phyloP scores from a whole-genome alignment of 495 filamentous ascomycete genomes.

The Echria macrotheca region DNA sequence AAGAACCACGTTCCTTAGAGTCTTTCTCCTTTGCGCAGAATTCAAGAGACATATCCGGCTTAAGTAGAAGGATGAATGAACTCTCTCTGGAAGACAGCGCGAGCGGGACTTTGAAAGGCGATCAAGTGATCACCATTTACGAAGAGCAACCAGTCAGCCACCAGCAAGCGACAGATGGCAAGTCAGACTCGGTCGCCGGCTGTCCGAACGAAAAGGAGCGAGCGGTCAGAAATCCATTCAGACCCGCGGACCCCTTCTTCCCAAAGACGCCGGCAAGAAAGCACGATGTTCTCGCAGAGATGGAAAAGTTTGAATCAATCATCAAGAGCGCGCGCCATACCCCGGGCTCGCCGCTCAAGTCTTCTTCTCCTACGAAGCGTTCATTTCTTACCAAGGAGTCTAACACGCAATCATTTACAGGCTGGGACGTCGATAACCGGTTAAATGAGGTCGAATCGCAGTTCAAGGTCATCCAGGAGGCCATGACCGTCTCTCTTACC shows the following conservation, averaged over 20 bases:
- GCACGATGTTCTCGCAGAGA: slow-evolving; percentile 5
- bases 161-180: slow-evolving; percentile 13
- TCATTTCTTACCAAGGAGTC: slow-evolving; percentile 68
- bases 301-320: slow-evolving; percentile 15
- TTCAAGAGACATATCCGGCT: slow-evolving; percentile 23
- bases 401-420: slow-evolving; percentile 53
- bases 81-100: slow-evolving; percentile 27
- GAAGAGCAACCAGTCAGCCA: slow-evolving; percentile 6
- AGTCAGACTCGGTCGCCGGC: slow-evolving; percentile 5
- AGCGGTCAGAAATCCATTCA: slow-evolving; percentile 9
- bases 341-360: slow-evolving; percentile 19
- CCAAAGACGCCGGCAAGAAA: slow-evolving; percentile 15
- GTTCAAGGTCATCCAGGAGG: slow-evolving; percentile 53
- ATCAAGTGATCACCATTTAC: slow-evolving; percentile 37
- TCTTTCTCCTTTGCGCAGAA: slow-evolving; percentile 14
- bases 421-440: slow-evolving; percentile 65
- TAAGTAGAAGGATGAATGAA: slow-evolving; percentile 18
- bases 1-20: slow-evolving; percentile 25
- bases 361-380: slow-evolving; percentile 37
- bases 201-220: slow-evolving; percentile 10
- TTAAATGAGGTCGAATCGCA: slow-evolving; percentile 62
- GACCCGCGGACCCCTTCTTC: slow-evolving; percentile 10
- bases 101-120: slow-evolving; percentile 9
- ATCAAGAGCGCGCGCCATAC: slow-evolving; percentile 16
- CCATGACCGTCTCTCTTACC: slow-evolving; percentile 55